Evolutionary conservation across 495 filamentous ascomycete species (phyloP).

Genomic region (Hypoxylon perforatum): DNA sequence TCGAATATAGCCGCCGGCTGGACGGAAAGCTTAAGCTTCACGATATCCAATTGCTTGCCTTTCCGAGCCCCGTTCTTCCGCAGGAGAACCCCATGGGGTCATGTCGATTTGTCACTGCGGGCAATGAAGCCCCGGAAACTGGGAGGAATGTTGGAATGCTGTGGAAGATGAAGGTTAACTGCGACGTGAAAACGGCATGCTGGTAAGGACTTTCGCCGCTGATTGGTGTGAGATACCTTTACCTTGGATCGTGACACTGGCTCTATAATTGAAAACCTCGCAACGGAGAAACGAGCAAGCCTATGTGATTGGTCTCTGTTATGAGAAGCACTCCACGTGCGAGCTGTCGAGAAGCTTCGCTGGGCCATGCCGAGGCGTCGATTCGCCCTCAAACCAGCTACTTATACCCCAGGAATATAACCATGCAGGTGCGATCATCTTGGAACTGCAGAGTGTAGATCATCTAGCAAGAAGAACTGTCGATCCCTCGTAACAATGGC

Average conservation of each 20-base stretch:
- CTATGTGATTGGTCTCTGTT: slow-evolving; percentile 11
- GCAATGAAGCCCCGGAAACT: slow-evolving; percentile 18
- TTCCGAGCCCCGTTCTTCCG: slow-evolving; percentile 7
- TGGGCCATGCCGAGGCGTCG: background rate
- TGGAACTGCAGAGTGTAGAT: slow-evolving; percentile 19
- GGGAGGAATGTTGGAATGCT: background rate
- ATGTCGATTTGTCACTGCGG: slow-evolving; percentile 14
- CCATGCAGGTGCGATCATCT: slow-evolving; percentile 3
- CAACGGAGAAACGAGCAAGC: background rate
- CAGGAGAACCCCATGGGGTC: slow-evolving; percentile 31
- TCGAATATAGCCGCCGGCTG: slow-evolving; percentile 39
- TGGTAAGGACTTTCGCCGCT: slow-evolving; percentile 1
- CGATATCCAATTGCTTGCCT: slow-evolving; percentile 4
- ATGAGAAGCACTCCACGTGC: slow-evolving; percentile 19
- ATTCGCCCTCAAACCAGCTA: background rate
- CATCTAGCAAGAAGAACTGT: slow-evolving; percentile 6
- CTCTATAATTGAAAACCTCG: slow-evolving; percentile 13
- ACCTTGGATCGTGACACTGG: slow-evolving; percentile 17
- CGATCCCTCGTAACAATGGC: slow-evolving; percentile 31
- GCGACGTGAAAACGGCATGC: slow-evolving; percentile 1
- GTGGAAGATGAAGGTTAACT: background rate
- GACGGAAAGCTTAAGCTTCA: slow-evolving; percentile 23
- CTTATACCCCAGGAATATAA: slow-evolving; percentile 13
- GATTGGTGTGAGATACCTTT: slow-evolving; percentile 10
- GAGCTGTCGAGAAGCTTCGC: slow-evolving; percentile 20